Evolutionary conservation across 176 grass and related monocot genomes (phyloP).

Genomic region (Zizania latifolia): DNA sequence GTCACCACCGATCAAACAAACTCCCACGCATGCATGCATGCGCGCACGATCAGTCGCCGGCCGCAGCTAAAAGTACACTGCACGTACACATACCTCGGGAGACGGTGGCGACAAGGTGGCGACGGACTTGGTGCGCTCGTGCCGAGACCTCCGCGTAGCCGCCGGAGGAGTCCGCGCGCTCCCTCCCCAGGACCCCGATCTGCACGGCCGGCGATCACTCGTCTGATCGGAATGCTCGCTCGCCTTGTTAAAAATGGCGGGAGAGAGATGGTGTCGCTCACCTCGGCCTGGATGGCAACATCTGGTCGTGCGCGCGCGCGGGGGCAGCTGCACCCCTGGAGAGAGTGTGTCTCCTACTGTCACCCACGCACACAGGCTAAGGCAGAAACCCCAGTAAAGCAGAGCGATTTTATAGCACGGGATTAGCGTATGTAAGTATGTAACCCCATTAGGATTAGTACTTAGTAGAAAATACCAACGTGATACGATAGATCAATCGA

Average conservation of each 20-base stretch:
- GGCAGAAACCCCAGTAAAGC: background rate
- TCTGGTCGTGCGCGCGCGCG: too few relatives aligned
- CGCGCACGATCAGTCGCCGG: too few relatives aligned
- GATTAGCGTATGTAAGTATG: too few relatives aligned
- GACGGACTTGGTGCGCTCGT: conserved; percentile 39
- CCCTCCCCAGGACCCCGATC: conserved; percentile 33
- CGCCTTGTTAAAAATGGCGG: background rate
- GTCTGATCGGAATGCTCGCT: background rate
- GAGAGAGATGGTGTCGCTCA: background rate
- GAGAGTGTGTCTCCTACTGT: background rate
- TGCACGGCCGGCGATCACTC: conserved; percentile 31
- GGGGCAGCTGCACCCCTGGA: background rate
- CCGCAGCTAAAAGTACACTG: background rate
- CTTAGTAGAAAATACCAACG: background rate
- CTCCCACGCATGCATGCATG: background rate
- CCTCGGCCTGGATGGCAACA: conserved; percentile 38
- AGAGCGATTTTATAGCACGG: conserved; percentile 13
- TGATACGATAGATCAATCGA: background rate
- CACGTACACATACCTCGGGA: conserved; percentile 11
- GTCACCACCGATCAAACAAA: background rate
- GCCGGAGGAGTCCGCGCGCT: background rate
- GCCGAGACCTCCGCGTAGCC: background rate
- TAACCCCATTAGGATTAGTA: too few relatives aligned
- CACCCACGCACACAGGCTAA: background rate
- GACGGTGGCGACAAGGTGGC: too few relatives aligned